Evolutionary conservation across 495 filamentous ascomycete genomes (phyloP), one percentile per base, ranked within the genome.

Genomic region (Aspergillus biplanus): DNA sequence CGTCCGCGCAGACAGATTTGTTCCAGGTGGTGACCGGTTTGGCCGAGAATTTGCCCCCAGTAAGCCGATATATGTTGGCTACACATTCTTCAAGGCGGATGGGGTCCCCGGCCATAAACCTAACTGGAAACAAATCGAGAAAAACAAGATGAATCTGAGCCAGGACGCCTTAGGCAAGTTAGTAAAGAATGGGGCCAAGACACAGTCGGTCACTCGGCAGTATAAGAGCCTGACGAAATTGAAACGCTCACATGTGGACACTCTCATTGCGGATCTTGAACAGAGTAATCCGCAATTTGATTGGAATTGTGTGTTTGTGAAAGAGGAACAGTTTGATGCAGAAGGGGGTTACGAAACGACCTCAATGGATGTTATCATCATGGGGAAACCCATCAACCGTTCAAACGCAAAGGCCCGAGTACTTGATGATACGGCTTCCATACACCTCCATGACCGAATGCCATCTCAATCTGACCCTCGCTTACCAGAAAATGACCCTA

Each of bases 221-320:
- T 79, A 78, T 55, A 68, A 74, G 47, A 65, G 59, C 1, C 53
- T 79, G 8, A 69, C 68, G 0, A 61, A 67, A 21, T 48, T 62
- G 34, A 72, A 69, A 9, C 71, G 74, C 1, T 67, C 68, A 9
- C 75, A 76, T 64, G 69, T 79, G 21, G 76, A 74, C 33, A 67
- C 69, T 32, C 50, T 78, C 47, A 73, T 79, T 11, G 65, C 70
- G 31, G 73, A 76, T 54, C 66, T 72, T 34, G 60, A 64, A 52
- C 56, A 66, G 27, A 62, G 47, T n/a, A 63, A 74, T 21, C 66
- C 69, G 9, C 58, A 53, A 0, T 73, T 69, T 12, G 69, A 77
- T 52, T 78, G 77, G 77, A 74, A 67, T 15, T 77, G 67, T 50
- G 73, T 75, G 11, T 80, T 78, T 67, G 73, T 70, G 6, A 74